These are phyloP conservation scores for Pezicula radicicola DNA, from an alignment of 2,329 filamentous ascomycete species.

Conservation along the genomic window DNA sequence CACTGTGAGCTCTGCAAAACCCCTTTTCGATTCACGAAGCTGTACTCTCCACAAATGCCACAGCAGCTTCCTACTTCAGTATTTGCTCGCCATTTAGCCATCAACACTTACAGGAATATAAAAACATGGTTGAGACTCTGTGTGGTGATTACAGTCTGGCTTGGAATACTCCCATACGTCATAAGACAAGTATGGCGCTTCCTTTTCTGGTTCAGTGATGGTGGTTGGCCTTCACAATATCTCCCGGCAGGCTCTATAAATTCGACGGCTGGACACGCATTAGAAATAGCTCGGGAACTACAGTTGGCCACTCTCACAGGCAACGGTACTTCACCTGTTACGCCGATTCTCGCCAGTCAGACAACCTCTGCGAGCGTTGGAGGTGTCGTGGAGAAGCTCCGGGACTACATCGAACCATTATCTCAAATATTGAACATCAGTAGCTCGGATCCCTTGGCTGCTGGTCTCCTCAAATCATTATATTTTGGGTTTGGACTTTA, in stretches of 20 bases:
- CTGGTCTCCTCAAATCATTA: slow-evolving; percentile 23
- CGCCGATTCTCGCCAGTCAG: slow-evolving; percentile 22
- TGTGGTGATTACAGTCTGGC: slow-evolving; percentile 83
- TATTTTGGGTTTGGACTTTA: slow-evolving; percentile 22
- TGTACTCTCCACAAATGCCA: slow-evolving; percentile 95
- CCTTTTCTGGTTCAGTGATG: slow-evolving; percentile 70
- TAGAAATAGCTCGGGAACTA: slow-evolving; percentile 20
- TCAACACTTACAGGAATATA: slow-evolving; percentile 69
- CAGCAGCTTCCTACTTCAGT: slow-evolving; percentile 74
- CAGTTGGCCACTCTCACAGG: slow-evolving; percentile 18
- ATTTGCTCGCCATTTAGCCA: slow-evolving; percentile 74
- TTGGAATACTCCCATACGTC: slow-evolving; percentile 81
- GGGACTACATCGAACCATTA: slow-evolving; percentile 22
- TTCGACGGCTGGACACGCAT: slow-evolving; percentile 13
- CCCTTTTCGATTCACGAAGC: slow-evolving; percentile 94
- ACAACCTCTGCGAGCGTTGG: slow-evolving; percentile 37
- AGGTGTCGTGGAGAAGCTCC: slow-evolving; percentile 32
- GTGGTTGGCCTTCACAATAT: slow-evolving; percentile 25
- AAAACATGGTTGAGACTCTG: slow-evolving; percentile 75
- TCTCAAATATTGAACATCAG: slow-evolving; percentile 23
- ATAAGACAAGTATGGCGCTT: slow-evolving; percentile 92
- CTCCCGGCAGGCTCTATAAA: slow-evolving; percentile 8
- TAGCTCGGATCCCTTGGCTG: slow-evolving; percentile 20
- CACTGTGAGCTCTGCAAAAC: slow-evolving; percentile 99
- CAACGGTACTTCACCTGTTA: slow-evolving; percentile 26